Percentiles rank a stretch among this genome's conserved stretches.
Evolutionary conservation across 2,329 filamentous ascomycete species (phyloP).

Genomic region (Colletotrichum caudatum): DNA sequence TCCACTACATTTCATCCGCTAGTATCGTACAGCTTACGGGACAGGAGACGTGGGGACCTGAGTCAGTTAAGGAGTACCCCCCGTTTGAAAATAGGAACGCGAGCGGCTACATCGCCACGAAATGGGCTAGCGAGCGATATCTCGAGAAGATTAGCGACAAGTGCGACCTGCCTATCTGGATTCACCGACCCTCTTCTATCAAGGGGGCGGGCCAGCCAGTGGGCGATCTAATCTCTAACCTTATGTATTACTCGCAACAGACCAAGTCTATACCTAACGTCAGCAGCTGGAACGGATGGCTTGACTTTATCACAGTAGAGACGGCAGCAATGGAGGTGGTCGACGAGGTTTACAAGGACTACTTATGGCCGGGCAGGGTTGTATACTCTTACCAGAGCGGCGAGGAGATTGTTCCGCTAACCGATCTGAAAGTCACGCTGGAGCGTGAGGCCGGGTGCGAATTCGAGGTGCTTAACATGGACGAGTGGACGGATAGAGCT

Average conservation of each 20-base stretch:
- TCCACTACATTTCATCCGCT: conserved; percentile 50
- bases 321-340: conserved; percentile 2
- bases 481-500: neutral
- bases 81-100: conserved; percentile 47
- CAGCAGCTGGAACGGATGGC: neutral
- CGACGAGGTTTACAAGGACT: conserved; percentile 10
- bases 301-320: conserved; percentile 9
- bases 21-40: conserved; percentile 37
- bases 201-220: neutral
- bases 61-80: conserved; percentile 4
- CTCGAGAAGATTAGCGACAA: conserved; percentile 45
- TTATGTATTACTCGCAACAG: neutral
- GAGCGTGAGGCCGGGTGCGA: neutral
- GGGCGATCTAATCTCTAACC: neutral
- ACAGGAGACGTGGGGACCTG: neutral
- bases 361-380: neutral
- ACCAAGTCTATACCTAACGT: neutral
- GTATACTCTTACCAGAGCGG: neutral
- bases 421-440: neutral
- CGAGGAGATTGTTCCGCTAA: neutral
- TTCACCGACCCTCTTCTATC: conserved; percentile 43
- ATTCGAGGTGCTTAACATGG: neutral
- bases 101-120: conserved; percentile 28
- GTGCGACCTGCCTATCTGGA: conserved; percentile 31
- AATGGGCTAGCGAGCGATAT: conserved; percentile 51